Base-by-base conservation (phyloP, 78 protist species). In the Guillardia theta region DNA sequence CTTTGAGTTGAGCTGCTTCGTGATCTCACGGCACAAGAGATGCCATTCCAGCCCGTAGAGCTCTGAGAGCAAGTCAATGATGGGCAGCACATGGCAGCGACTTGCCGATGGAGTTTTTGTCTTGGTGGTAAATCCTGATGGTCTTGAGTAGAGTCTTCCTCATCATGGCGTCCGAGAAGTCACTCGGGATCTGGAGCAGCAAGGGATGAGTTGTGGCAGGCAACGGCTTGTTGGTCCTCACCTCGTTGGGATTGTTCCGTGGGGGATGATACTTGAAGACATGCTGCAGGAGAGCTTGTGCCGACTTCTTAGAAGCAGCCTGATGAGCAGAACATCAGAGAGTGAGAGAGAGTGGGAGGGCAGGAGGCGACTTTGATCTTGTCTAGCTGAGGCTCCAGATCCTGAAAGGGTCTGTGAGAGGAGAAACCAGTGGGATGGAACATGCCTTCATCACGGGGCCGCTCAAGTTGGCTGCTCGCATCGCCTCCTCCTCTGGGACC, bases 1-100 rank as follows among this genome's bases (percentile, higher is more conserved):
- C 90, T 78, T 78, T 5, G 18, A 45, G 48, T 78, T 78, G 48
- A 78, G 90, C 90, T 43, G 90, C 90, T 78, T 78, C 53, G 90
- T 78, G 90, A 78, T 43, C 48, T 78, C 90, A 48, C 90, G 90
- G 50, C 90, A 78, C 45, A 78, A 48, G 30, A 78, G 50, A 19
- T 78, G 90, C 90, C 90, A 78, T 18, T 18, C 18, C 48, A 78
- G 22, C 62, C 62, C 62, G n/a, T n/a, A n/a, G n/a, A n/a, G n/a
- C n/a, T n/a, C n/a, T n/a, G n/a, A n/a, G n/a, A n/a, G n/a, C n/a
- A n/a, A n/a, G n/a, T n/a, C n/a, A n/a, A n/a, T n/a, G n/a, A n/a
- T n/a, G n/a, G n/a, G n/a, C 70, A 6, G 27, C 70, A 6, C 70
- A 6, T 30, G 2, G 1, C 70, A 6, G 39, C 39, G 39, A 58